phyloP scores from a whole-genome alignment of 257 asterid genomes.

The Verbena officinalis region DNA sequence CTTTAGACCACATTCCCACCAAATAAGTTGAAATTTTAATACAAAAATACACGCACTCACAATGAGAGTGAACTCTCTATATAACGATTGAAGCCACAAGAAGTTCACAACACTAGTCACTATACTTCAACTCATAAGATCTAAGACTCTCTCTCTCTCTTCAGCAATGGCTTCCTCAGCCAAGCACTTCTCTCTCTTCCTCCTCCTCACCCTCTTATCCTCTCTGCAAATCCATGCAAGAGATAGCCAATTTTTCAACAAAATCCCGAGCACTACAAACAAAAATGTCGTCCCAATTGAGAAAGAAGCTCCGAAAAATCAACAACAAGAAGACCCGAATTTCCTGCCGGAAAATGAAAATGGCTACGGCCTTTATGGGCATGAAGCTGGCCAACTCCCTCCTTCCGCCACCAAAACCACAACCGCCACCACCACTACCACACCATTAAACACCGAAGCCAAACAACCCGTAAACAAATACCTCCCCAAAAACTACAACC shows the following conservation, averaged over 20 bases:
- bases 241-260: constrained; percentile 82
- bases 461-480: constrained; percentile 40
- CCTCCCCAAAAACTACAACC: constrained; percentile 85
- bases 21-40: constrained; percentile 41
- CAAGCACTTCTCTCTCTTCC: constrained; percentile 34
- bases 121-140: constrained; percentile 19
- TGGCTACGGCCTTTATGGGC: constrained; percentile 79
- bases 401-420: constrained; percentile 54
- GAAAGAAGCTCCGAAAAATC: constrained; percentile 24
- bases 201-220: constrained; percentile 48
- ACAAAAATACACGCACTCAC: constrained; percentile 22
- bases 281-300: constrained; percentile 33
- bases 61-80: constrained; percentile 36
- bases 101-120: constrained; percentile 26
- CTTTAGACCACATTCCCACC: constrained; percentile 46
- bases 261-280: constrained; percentile 51
- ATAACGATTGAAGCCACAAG: constrained; percentile 38
- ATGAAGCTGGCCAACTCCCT: constrained; percentile 64
- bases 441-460: constrained; percentile 18
- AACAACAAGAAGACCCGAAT: constrained; percentile 46
- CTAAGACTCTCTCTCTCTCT: neutral
- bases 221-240: constrained; percentile 59
- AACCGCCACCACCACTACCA: constrained; percentile 10
- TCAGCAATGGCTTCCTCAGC: constrained; percentile 55
- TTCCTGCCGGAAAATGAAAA: constrained; percentile 63